Percentiles rank a stretch among this genome's conserved stretches.
Conservation (phyloP, 805 yeast genomes). For the Candida silvicultrix region DNA sequence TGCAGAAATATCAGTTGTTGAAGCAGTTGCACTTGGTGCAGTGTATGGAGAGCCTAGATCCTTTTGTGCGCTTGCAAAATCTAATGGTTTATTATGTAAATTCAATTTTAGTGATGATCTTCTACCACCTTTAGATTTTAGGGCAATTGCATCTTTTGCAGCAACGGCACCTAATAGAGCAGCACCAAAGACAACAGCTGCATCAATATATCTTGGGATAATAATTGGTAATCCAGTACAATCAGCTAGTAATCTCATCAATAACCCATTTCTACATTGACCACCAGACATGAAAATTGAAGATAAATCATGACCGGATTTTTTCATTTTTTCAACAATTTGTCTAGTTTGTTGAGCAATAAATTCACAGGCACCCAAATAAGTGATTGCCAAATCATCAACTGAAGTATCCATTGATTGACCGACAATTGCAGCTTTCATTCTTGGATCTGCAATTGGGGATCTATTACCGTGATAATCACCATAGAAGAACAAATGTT, state of each 20-base stretch:
- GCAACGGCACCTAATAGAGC: constrained; percentile 95
- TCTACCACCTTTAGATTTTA: constrained; percentile 6
- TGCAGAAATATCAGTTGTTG: constrained; percentile 42
- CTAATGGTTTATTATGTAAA: constrained; percentile 19
- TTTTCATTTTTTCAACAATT: constrained; percentile 79
- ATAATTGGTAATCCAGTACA: constrained; percentile 89
- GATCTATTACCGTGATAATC: constrained; percentile 96
- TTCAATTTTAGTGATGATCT: constrained; percentile 23
- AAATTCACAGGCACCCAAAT: constrained; percentile 93
- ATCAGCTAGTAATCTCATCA: constrained; percentile 87
- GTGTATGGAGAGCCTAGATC: constrained; percentile 63
- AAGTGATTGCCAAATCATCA: constrained; percentile 78
- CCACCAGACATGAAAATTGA: constrained; percentile 93
- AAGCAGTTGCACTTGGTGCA: constrained; percentile 74
- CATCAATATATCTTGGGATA: constrained; percentile 91
- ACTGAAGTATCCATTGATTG: constrained; percentile 86
- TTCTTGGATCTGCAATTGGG: constrained; percentile 92
- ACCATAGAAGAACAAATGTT: constrained; percentile 87
- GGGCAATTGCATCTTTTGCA: constrained; percentile 51
- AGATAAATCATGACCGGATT: constrained; percentile 69
- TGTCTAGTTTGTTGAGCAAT: constrained; percentile 97
- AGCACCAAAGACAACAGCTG: constrained; percentile 95
- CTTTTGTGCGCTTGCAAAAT: constrained; percentile 8
- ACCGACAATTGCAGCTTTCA: constrained; percentile 91
- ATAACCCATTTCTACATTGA: constrained; percentile 86